Evolutionary conservation across 1,284 basidiomycete species (phyloP).

Genomic region (Apiotrichum porosum): DNA sequence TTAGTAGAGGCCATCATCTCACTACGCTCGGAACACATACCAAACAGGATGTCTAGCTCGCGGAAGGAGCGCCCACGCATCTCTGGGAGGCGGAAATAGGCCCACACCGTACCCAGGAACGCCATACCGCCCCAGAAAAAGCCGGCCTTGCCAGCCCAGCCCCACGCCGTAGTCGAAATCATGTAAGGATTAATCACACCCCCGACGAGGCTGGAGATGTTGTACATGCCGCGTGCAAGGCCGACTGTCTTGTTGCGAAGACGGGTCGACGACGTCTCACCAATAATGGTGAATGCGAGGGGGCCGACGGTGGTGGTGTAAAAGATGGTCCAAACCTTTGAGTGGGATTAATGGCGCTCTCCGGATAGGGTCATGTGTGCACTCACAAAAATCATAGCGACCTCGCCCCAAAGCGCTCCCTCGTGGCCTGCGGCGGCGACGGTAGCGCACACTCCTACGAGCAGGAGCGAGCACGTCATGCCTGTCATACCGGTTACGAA

Average conservation of each 20-base stretch:
- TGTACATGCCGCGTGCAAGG: slow-evolving; percentile 22
- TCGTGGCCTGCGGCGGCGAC: too few relatives aligned
- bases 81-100: slow-evolving; percentile 45
- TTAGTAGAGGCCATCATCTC: too few relatives aligned
- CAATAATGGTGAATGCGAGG: slow-evolving; percentile 2
- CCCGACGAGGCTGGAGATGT: slow-evolving; percentile 3
- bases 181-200: slow-evolving; percentile 4
- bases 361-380: too few relatives aligned
- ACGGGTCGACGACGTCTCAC: slow-evolving; percentile 46
- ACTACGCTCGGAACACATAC: too few relatives aligned
- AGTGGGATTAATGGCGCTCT: too few relatives aligned
- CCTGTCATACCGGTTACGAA: slow-evolving; percentile 45
- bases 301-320: slow-evolving; percentile 9
- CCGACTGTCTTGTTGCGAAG: slow-evolving; percentile 52
- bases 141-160: slow-evolving; percentile 32
- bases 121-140: slow-evolving; percentile 38
- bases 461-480: too few relatives aligned
- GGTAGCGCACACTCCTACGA: too few relatives aligned
- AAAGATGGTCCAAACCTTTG: slow-evolving; percentile 11
- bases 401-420: too few relatives aligned
- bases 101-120: not conserved
- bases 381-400: too few relatives aligned
- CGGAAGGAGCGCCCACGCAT: slow-evolving; percentile 45
- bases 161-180: slow-evolving; percentile 3
- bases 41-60: slow-evolving; percentile 46